These are phyloP conservation scores for Alternaria consortialis DNA, from an alignment of 2,329 filamentous ascomycete species.

Conservation along the genomic window DNA sequence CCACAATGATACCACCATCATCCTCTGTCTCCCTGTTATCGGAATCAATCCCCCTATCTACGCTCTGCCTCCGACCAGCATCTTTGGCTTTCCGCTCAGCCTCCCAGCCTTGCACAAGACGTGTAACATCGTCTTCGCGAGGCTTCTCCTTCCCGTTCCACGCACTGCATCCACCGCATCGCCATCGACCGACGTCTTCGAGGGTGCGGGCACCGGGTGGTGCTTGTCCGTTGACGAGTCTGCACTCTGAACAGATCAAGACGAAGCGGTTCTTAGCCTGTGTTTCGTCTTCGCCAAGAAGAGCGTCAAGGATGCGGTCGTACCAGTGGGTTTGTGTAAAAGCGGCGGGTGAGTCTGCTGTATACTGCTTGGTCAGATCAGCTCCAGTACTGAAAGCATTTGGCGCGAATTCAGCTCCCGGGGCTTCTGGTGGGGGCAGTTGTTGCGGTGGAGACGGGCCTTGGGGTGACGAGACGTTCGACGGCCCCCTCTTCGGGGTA, in stretches of 20 bases:
- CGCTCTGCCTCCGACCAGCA: slow-evolving; percentile 22
- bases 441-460: slow-evolving; percentile 32
- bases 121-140: slow-evolving; percentile 72
- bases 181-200: slow-evolving; percentile 85
- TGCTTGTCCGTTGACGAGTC: slow-evolving; percentile 93
- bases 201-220: slow-evolving; percentile 82
- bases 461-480: slow-evolving; percentile 29
- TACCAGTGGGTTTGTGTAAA: slow-evolving; percentile 78
- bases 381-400: slow-evolving; percentile 65
- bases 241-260: slow-evolving; percentile 82
- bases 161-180: slow-evolving; percentile 83
- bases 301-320: slow-evolving; percentile 88
- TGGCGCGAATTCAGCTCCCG: slow-evolving; percentile 73
- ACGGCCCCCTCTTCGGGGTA: slow-evolving; percentile 35
- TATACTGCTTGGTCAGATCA: slow-evolving; percentile 42
- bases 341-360: slow-evolving; percentile 48
- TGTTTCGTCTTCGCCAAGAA: slow-evolving; percentile 94
- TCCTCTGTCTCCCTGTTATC: slow-evolving; percentile 38
- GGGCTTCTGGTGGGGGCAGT: slow-evolving; percentile 26
- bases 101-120: slow-evolving; percentile 44
- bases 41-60: slow-evolving; percentile 27
- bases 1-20: slow-evolving; percentile 24
- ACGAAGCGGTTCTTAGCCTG: slow-evolving; percentile 89
- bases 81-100: slow-evolving; percentile 62
- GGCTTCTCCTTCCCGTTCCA: slow-evolving; percentile 84